Evolutionary conservation across 179 eudicot species (phyloP).

Genomic region (Drosera spatulata): DNA sequence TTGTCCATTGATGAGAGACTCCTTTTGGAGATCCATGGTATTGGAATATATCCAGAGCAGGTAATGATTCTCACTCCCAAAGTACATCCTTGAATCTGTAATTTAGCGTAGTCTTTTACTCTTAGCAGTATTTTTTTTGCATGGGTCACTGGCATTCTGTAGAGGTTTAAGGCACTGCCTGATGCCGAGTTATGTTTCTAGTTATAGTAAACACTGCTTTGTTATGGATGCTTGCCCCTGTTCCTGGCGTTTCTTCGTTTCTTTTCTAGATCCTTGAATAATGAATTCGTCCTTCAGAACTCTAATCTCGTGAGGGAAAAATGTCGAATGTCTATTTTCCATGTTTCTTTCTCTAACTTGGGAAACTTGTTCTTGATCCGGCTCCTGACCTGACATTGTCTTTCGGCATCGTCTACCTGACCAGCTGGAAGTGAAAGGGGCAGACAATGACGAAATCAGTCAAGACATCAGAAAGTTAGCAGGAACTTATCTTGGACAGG

Average conservation of each 20-base stretch:
- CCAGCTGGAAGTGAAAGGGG: conserved; percentile 31
- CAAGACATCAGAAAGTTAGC: conserved; percentile 33
- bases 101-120: neutral
- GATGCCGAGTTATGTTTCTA: too few relatives aligned
- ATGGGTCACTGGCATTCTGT: too few relatives aligned
- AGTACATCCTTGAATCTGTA: neutral
- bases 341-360: neutral
- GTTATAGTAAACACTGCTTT: too few relatives aligned
- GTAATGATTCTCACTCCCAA: conserved; percentile 1
- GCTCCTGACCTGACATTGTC: neutral
- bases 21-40: conserved; percentile 46
- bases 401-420: conserved; percentile 6
- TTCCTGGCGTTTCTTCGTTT: too few relatives aligned
- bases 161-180: too few relatives aligned
- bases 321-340: neutral
- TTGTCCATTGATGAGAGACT: conserved; percentile 54
- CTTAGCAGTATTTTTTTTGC: too few relatives aligned
- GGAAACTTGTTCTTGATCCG: neutral
- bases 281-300: too few relatives aligned
- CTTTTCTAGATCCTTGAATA: too few relatives aligned
- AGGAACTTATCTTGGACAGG: conserved; percentile 38
- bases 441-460: conserved; percentile 31
- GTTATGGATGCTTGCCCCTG: too few relatives aligned
- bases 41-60: conserved; percentile 49
- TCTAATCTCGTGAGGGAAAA: too few relatives aligned